phyloP scores from a whole-genome alignment of 2,329 filamentous ascomycete species.

The Penicillium griseofulvum region DNA sequence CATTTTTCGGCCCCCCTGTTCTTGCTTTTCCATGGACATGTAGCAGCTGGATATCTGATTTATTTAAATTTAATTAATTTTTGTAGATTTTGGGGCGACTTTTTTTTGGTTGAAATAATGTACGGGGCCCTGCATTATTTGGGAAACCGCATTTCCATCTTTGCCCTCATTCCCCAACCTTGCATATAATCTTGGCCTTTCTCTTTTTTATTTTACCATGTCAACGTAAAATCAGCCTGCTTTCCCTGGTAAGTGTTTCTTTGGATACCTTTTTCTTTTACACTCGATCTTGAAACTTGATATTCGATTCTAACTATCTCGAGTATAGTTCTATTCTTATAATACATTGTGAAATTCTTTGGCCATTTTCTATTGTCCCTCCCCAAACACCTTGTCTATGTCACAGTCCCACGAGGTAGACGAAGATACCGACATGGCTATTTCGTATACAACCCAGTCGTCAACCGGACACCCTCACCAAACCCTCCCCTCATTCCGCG shows the following conservation, averaged over 20 bases:
- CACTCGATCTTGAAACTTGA: neutral
- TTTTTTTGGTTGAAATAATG: slow-evolving; percentile 18
- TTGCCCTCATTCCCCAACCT: slow-evolving; percentile 24
- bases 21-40: slow-evolving; percentile 30
- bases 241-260: slow-evolving; percentile 21
- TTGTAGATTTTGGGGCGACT: slow-evolving; percentile 1
- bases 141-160: slow-evolving; percentile 14
- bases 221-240: slow-evolving; percentile 24
- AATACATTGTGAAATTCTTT: neutral
- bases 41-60: slow-evolving; percentile 17
- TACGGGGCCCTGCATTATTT: slow-evolving; percentile 26
- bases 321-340: slow-evolving; percentile 2
- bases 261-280: neutral
- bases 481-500: slow-evolving; percentile 39
- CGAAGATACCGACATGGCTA: slow-evolving; percentile 39
- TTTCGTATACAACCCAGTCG: slow-evolving; percentile 38
- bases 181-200: slow-evolving; percentile 25
- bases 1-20: slow-evolving; percentile 32
- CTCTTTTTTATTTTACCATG: slow-evolving; percentile 10
- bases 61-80: slow-evolving; percentile 10
- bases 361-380: neutral
- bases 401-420: slow-evolving; percentile 34
- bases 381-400: slow-evolving; percentile 31
- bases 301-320: neutral
- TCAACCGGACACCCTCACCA: slow-evolving; percentile 30